Evolutionary conservation across 345 rosid species (phyloP).

Genomic region (Citrus inodora): DNA sequence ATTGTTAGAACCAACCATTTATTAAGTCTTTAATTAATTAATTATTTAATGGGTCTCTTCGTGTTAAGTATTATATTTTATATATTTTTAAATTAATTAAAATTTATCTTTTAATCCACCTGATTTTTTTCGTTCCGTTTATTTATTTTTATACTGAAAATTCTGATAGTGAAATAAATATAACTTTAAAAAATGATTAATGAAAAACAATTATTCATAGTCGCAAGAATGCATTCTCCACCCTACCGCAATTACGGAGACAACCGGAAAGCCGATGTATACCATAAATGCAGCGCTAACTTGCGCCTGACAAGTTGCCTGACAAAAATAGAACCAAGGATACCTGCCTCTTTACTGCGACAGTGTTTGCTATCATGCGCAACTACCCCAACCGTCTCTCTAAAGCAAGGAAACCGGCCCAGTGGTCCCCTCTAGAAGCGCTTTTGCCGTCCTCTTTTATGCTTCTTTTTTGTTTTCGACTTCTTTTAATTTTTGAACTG

Average conservation of each 20-base stretch:
- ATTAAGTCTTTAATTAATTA: background rate
- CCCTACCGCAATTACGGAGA: background rate
- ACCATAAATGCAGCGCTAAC: conserved; percentile 8
- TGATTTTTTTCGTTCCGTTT: too few relatives aligned
- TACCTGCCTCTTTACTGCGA: conserved; percentile 15
- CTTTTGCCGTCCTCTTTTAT: background rate
- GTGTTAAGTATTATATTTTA: too few relatives aligned
- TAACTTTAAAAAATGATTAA: too few relatives aligned
- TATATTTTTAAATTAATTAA: too few relatives aligned
- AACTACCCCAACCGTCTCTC: background rate
- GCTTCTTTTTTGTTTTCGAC: background rate
- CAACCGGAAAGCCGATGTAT: background rate
- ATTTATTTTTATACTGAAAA: too few relatives aligned
- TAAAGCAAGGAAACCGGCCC: background rate
- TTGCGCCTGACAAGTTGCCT: conserved; percentile 10
- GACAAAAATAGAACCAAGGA: conserved; percentile 18
- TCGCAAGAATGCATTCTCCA: background rate
- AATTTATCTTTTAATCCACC: too few relatives aligned
- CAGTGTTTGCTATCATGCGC: conserved; percentile 3
- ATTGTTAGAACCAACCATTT: background rate
- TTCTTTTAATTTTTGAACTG: background rate
- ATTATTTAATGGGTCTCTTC: too few relatives aligned
- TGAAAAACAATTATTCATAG: too few relatives aligned
- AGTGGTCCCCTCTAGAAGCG: background rate
- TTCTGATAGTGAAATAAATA: too few relatives aligned